Evolutionary conservation across 345 rosid species (phyloP).

Genomic region (Excoecaria agallocha): DNA sequence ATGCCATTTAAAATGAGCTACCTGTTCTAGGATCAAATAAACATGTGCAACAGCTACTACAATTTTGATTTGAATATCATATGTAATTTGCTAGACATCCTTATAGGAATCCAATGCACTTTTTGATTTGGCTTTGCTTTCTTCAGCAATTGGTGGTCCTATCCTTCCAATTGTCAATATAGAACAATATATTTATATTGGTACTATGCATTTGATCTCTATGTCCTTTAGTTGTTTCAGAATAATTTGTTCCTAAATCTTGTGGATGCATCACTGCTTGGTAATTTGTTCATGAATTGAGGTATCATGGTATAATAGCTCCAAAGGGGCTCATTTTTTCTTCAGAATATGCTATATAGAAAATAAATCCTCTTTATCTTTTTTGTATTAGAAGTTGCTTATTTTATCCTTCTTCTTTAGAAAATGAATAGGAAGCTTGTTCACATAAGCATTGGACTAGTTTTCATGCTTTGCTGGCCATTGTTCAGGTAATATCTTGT

Average conservation of each 20-base stretch:
- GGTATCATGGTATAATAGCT: not conserved
- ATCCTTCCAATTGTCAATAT: not conserved
- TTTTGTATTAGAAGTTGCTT: slow-evolving; percentile 8
- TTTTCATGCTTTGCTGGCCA: slow-evolving; percentile 91
- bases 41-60: not conserved
- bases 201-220: not conserved
- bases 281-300: not conserved
- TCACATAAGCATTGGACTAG: slow-evolving; percentile 78
- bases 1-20: not conserved
- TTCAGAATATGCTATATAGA: not conserved
- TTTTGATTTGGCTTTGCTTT: not conserved
- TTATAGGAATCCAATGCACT: not conserved
- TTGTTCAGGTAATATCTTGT: slow-evolving; percentile 55
- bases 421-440: slow-evolving; percentile 81
- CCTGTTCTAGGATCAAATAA: not conserved
- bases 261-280: not conserved
- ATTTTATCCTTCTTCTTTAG: slow-evolving; percentile 34
- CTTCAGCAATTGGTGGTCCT: not conserved
- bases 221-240: not conserved
- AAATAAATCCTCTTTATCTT: not conserved
- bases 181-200: not conserved
- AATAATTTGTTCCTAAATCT: not conserved
- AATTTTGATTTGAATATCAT: not conserved
- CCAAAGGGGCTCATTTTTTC: not conserved
- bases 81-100: not conserved